Evolutionary conservation across 1,284 basidiomycete genomes (phyloP).

Genomic region (Lignosus rhinocerotis): DNA sequence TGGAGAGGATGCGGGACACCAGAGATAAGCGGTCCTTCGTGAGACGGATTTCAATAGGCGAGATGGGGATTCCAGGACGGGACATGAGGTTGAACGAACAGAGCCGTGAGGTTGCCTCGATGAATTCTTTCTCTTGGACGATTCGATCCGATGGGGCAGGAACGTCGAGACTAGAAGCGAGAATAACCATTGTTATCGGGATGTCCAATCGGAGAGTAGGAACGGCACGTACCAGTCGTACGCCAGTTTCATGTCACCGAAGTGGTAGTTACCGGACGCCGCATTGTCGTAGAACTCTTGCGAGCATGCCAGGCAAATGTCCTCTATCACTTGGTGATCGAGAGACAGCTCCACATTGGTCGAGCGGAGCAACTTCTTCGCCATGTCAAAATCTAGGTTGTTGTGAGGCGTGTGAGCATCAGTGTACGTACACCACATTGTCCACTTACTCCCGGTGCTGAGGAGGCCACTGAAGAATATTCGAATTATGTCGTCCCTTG

Average conservation of each 20-base stretch:
- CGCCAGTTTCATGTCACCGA: conserved; percentile 92
- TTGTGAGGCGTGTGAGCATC: too few relatives aligned
- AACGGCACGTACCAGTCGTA: conserved; percentile 79
- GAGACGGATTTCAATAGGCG: conserved; percentile 88
- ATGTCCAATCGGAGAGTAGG: conserved; percentile 14
- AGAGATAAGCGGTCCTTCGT: conserved; percentile 84
- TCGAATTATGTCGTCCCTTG: conserved; percentile 66
- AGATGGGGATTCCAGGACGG: conserved; percentile 72
- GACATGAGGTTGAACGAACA: conserved; percentile 81
- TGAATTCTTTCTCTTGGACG: conserved; percentile 80
- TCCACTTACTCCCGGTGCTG: conserved; percentile 79
- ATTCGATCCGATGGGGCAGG: conserved; percentile 65
- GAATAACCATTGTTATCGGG: conserved; percentile 1
- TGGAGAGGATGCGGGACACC: conserved; percentile 78
- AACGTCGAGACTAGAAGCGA: conserved; percentile 65
- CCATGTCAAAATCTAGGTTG: conserved; percentile 76
- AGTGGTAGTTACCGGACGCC: conserved; percentile 85
- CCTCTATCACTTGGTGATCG: conserved; percentile 58
- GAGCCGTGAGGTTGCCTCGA: conserved; percentile 89
- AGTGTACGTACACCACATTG: background rate
- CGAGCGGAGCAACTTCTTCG: conserved; percentile 63
- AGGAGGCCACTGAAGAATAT: conserved; percentile 86
- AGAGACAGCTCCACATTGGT: conserved; percentile 54
- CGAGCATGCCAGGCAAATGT: conserved; percentile 78
- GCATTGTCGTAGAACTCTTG: conserved; percentile 94